Conservation (phyloP, 306 rosid genomes). For the Phaseolus lunatus region DNA sequence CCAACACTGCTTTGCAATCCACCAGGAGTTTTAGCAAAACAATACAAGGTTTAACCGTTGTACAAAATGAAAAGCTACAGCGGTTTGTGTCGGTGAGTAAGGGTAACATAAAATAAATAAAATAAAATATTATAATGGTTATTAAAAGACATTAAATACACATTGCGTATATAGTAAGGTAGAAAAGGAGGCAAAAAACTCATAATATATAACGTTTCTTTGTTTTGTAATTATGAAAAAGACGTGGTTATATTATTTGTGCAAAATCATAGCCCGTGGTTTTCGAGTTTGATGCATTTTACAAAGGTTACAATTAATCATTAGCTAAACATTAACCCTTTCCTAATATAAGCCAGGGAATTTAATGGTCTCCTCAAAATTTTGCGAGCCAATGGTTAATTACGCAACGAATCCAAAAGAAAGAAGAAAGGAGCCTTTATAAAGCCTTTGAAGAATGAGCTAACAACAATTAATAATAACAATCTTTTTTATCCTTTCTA, state of each 20-base stretch:
- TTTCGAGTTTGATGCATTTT: not conserved
- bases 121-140: not conserved
- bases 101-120: not conserved
- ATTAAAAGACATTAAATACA: not conserved
- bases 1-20: slow-evolving; percentile 25
- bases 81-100: slow-evolving; percentile 16
- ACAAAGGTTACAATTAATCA: not conserved
- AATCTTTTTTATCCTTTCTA: not conserved
- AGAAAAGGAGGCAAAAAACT: no score
- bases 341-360: not conserved
- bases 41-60: not conserved
- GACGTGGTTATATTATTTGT: slow-evolving; percentile 39
- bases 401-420: slow-evolving; percentile 19
- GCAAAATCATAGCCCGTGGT: slow-evolving; percentile 21
- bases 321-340: slow-evolving; percentile 12
- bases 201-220: slow-evolving; percentile 7
- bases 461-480: not conserved
- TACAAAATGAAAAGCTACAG: slow-evolving; percentile 33
- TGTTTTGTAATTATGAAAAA: slow-evolving; percentile 30
- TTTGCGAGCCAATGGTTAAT: slow-evolving; percentile 50
- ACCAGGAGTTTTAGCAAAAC: slow-evolving; percentile 14
- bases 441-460: slow-evolving; percentile 26
- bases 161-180: not conserved
- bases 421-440: slow-evolving; percentile 40
- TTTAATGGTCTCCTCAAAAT: slow-evolving; percentile 45